Evolutionary conservation across 2,329 filamentous ascomycete genomes (phyloP), one percentile per base, ranked within the genome.

Genomic region (Leptographium wingfieldii): DNA sequence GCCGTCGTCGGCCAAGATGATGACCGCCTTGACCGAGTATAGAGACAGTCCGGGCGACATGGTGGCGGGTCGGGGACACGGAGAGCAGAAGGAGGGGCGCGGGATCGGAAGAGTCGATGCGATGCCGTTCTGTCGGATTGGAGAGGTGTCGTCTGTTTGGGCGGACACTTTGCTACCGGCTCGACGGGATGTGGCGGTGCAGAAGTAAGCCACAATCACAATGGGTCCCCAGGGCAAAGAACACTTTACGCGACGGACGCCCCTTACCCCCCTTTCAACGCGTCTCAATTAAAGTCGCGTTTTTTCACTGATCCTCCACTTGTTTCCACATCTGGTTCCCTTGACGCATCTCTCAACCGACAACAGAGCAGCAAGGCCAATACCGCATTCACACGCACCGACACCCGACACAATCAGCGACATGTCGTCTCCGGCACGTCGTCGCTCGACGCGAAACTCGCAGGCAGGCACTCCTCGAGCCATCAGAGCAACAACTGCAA

Each of bases 1-100:
- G 70, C 89, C 89, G 73, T 97, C 92, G 75, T 96, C 90, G 63
- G 86, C 86, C 71, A 92, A 85, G 67, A 92, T 84, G 52, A 66
- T 61, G 46, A 67, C 63, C 58, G 67, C 66, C 60, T 66, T 67
- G 57, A 67, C 65, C 60, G 66, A 65, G 60, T 64, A 65, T 6
- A 68, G 57, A 25, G 66, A 66, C 43, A 67, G 61, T 38, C 60
- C 65, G 16, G 66, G 66, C 55, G 65, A 40, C 66, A 67, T 67
- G 33, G 54, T 65, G 60, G 40, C 35, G 43, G 53, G 56, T 61
- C 46, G 53, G 33, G 51, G 22, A 22, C 35, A 43, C 49, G 58
- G 27, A 25, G 29, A 48, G 54, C 35, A 25, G 55, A 31, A 43
- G 10, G 11, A 40, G 14, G 46, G 55, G 43, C 12, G 51, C 40